Conservation (phyloP, 169 alveolate genomes). For the Besnoitia besnoiti region DNA sequence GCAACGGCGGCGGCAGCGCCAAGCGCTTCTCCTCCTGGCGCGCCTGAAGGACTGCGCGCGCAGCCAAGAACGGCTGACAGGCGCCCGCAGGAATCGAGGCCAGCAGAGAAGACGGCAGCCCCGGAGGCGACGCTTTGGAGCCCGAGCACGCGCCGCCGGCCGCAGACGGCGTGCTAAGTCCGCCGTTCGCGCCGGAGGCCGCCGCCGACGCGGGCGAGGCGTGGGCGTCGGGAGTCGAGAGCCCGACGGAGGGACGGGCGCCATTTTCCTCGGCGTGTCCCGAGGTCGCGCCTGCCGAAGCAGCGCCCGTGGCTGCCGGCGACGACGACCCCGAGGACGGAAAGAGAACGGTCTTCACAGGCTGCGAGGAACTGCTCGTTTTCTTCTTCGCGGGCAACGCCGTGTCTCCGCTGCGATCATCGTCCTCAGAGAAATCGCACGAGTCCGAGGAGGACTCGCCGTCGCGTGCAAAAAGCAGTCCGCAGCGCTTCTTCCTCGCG, state of each 20-base stretch:
- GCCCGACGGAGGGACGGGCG: no score
- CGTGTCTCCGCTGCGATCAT: neutral
- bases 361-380: neutral
- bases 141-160: neutral
- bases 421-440: neutral
- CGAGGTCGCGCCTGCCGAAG: no score
- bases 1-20: slow-evolving; percentile 16
- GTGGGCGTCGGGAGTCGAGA: neutral
- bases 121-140: neutral
- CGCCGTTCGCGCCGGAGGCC: neutral
- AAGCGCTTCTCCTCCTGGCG: slow-evolving; percentile 37
- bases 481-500: neutral
- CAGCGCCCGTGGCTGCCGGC: no score
- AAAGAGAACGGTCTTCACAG: no score
- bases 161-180: neutral
- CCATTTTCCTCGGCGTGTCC: no score
- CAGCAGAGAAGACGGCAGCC: no score
- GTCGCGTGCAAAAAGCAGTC: neutral
- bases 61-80: slow-evolving; percentile 10
- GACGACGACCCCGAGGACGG: no score
- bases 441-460: neutral
- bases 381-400: neutral
- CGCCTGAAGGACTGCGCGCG: neutral
- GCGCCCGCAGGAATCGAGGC: neutral
- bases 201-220: neutral